Conservation (phyloP, 345 rosid species). For the Eucalyptus decipiens region DNA sequence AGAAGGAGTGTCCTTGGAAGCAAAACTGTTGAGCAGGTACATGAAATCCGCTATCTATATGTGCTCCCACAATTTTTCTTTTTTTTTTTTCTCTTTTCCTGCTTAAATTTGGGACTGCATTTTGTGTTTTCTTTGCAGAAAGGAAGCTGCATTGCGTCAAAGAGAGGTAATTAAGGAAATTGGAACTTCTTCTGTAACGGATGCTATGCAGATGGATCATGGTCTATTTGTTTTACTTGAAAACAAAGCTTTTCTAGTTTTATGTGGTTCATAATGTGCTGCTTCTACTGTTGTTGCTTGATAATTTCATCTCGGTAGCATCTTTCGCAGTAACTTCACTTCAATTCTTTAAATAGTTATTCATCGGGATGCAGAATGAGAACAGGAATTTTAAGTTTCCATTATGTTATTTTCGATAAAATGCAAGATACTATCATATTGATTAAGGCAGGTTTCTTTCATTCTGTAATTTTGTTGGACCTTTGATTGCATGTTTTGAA, state of each 20-base stretch:
- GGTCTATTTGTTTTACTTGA: neutral
- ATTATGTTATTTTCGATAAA: neutral
- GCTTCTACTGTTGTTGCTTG: neutral
- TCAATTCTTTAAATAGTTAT: neutral
- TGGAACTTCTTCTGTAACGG: neutral
- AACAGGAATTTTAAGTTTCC: neutral
- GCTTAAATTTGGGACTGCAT: neutral
- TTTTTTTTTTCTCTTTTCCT: neutral
- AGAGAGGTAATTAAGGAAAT: conserved; percentile 56
- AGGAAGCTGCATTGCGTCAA: conserved; percentile 93
- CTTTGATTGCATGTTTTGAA: neutral
- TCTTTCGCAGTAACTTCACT: neutral
- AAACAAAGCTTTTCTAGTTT: neutral
- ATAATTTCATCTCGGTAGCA: neutral
- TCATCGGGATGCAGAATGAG: neutral
- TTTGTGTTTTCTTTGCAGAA: conserved; percentile 34
- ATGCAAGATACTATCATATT: neutral
- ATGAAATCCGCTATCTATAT: neutral
- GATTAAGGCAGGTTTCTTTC: neutral
- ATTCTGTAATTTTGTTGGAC: neutral
- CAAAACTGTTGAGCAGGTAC: conserved; percentile 86
- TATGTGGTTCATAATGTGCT: neutral
- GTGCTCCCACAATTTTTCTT: neutral
- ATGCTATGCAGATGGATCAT: neutral
- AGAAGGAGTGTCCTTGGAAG: conserved; percentile 95